Conservation (phyloP, 1,284 basidiomycete genomes). For the Amylostereum chailletii region DNA sequence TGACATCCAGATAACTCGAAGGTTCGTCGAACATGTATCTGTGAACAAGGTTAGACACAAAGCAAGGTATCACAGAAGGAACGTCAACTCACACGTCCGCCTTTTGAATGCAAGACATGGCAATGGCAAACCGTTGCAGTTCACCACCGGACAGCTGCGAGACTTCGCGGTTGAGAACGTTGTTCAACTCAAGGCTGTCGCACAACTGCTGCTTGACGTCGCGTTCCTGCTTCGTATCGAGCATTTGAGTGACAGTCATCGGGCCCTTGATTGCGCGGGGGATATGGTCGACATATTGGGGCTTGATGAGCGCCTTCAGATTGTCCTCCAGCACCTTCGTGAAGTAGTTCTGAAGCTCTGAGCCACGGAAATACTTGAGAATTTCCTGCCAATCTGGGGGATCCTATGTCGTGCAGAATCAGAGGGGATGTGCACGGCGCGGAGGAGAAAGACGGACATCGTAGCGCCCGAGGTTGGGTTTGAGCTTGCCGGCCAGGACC, state of each 20-base stretch:
- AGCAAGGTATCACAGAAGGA: neutral
- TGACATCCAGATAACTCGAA: conserved; percentile 93
- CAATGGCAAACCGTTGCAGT: conserved; percentile 92
- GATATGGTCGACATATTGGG: conserved; percentile 98
- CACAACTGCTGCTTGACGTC: conserved; percentile 81
- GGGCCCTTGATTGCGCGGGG: conserved; percentile 89
- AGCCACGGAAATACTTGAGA: conserved; percentile 93
- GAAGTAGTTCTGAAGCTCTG: conserved; percentile 97
- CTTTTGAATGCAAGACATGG: conserved; percentile 85
- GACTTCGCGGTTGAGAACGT: conserved; percentile 80
- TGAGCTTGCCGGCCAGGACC: conserved; percentile 90
- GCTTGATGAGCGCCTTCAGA: conserved; percentile 95
- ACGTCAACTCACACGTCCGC: conserved; percentile 73
- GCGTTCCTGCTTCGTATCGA: conserved; percentile 78
- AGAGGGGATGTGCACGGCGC: conserved; percentile 1
- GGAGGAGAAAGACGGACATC: conserved; percentile 47
- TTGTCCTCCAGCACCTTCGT: conserved; percentile 98
- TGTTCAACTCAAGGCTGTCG: conserved; percentile 77
- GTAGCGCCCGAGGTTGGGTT: conserved; percentile 87
- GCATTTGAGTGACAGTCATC: conserved; percentile 82
- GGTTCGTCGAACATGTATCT: conserved; percentile 98
- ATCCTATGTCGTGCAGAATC: conserved; percentile 40
- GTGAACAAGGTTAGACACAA: conserved; percentile 5
- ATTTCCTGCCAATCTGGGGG: conserved; percentile 98
- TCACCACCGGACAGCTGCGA: conserved; percentile 89